Evolutionary conservation across 2,329 filamentous ascomycete genomes (phyloP), one percentile per base, ranked within the genome.

Genomic region (Macroventuria anomochaeta): DNA sequence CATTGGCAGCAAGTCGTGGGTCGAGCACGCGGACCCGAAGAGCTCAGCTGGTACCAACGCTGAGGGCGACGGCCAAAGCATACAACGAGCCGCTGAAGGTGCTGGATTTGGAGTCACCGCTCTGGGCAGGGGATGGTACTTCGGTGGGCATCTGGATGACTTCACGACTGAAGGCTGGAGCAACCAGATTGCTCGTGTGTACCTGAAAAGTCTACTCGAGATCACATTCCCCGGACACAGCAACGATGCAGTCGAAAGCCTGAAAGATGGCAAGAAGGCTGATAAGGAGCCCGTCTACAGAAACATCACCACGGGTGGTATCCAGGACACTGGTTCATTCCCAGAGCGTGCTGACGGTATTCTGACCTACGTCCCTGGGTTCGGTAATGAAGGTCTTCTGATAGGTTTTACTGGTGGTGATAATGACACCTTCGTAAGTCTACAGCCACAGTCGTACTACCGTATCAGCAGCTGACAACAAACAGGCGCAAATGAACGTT

Each of bases 331-430:
- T 26, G 81, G 83, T 1, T 86, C 84, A 0, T 92, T 93, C 65
- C 85, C 88, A 0, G 86, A 90, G 67, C 80, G 89, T 43, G 89
- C 89, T 1, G 89, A 93, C 71, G 88, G 89, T 8, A 80, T 86
- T 2, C 76, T 93, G 44, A 81, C 90, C 0, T 91, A 89, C 65
- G 81, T 96, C 0, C 91, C 91, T 1, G 89, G 88, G 0, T 90
- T 92, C 37, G 89, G 90, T 3, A 77, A 83, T 13, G 79, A 91
- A 63, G 91, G 91, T 1, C 86, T 95, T 37, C 78, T 96, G 7
- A 81, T 96, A 0, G 89, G 88, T 3, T 77, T 96, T 0, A 90
- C 89, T 6, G 91, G 91, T 11, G 91, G 90, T 2, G 84, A 86
- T 76, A 81, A 84, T 65, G 76, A 79, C 21, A 84, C 85, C 18